These are phyloP conservation scores for Haematococcus sp. DNA, from an alignment of 139 green algal species.

Conservation along the genomic window DNA sequence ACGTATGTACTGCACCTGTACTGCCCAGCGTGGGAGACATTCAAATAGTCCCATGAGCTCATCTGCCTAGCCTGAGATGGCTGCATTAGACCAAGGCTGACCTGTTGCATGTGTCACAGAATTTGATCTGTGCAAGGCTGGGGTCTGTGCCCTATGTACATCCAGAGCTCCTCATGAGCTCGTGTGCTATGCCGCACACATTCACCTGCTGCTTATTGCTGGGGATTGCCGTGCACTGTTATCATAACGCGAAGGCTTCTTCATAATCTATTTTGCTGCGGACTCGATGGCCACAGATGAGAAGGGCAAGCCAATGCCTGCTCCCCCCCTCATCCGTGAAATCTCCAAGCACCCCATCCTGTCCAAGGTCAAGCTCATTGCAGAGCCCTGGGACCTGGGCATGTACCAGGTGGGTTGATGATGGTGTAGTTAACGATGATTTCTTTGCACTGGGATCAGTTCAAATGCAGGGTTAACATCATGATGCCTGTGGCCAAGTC, in stretches of 20 bases:
- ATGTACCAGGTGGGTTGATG: slow-evolving; percentile 69
- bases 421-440: too few species aligned
- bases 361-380: slow-evolving; percentile 82
- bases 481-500: too few species aligned
- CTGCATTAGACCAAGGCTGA: not conserved
- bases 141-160: too few species aligned
- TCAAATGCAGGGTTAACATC: too few species aligned
- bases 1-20: not conserved
- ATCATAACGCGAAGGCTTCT: too few species aligned
- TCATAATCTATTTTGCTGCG: too few species aligned
- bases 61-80: not conserved
- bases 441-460: not conserved
- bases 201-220: too few species aligned
- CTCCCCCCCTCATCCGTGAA: slow-evolving; percentile 80
- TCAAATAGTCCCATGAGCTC: not conserved
- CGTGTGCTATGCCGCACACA: too few species aligned
- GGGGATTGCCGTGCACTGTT: too few species aligned
- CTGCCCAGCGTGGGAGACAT: not conserved
- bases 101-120: too few species aligned
- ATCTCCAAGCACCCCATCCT: slow-evolving; percentile 84
- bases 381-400: slow-evolving; percentile 91
- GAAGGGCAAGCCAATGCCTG: slow-evolving; percentile 69
- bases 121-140: too few species aligned
- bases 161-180: too few species aligned
- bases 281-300: slow-evolving; percentile 37